A percentile compares a stretch with the other conserved stretches of the same genome.
phyloP scores from a whole-genome alignment of 1,284 basidiomycete species.

The Naganishia albida region DNA sequence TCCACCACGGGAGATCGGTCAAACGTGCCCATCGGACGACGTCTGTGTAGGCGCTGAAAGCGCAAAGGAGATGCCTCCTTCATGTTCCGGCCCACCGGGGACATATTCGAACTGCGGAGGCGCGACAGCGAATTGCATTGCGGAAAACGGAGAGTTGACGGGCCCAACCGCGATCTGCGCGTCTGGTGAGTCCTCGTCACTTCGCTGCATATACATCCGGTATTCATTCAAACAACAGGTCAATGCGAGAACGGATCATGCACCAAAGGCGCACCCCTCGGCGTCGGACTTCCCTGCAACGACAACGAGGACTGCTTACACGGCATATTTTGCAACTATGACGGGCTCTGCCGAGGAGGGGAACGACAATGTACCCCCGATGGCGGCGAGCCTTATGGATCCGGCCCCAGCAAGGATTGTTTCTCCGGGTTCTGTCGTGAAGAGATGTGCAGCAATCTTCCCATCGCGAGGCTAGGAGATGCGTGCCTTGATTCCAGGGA shows the following conservation, averaged over 20 bases:
- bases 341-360: conserved; percentile 1
- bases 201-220: neutral
- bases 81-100: neutral
- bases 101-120: conserved; percentile 1
- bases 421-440: conserved; percentile 2
- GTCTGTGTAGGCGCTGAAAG: conserved; percentile 6
- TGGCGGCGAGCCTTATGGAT: neutral
- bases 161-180: conserved; percentile 5
- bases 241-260: neutral
- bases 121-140: neutral
- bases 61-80: neutral
- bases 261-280: neutral
- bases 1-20: neutral
- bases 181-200: neutral
- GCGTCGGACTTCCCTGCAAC: neutral
- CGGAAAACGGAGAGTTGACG: neutral
- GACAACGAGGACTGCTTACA: too few relatives aligned
- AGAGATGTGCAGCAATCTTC: conserved; percentile 3
- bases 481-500: conserved; percentile 5
- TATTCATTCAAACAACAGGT: neutral
- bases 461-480: neutral
- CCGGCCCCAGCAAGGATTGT: conserved; percentile 2
- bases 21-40: neutral
- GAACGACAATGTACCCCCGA: neutral
- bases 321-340: too few relatives aligned